Percentiles rank a stretch among this genome's conserved stretches.
phyloP scores from a whole-genome alignment of 2,329 filamentous ascomycete species.

The Fusarium hainanense region DNA sequence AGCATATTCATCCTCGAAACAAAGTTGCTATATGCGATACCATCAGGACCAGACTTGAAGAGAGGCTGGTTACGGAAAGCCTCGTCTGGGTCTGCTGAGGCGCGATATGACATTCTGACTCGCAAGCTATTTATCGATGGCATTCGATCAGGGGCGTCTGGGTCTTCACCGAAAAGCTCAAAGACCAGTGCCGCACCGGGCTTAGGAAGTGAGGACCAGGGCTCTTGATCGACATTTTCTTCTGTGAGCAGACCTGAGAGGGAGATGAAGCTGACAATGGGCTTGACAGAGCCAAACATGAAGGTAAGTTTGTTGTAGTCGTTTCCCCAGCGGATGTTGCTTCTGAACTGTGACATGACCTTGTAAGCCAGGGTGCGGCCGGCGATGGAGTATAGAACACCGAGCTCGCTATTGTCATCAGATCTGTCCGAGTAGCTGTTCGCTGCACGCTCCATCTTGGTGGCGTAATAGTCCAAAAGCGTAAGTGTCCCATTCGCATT shows the following conservation, averaged over 20 bases:
- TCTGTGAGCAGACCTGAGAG: conserved; percentile 59
- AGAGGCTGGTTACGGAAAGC: conserved; percentile 54
- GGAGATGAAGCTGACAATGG: conserved; percentile 66
- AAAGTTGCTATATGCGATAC: conserved; percentile 56
- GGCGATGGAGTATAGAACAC: conserved; percentile 59
- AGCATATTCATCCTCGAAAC: conserved; percentile 51
- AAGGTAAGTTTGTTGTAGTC: conserved; percentile 60
- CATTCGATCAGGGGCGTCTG: conserved; percentile 29
- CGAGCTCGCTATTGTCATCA: conserved; percentile 50
- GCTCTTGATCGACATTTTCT: conserved; percentile 61
- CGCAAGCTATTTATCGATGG: conserved; percentile 55
- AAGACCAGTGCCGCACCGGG: conserved; percentile 82
- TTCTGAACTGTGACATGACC: conserved; percentile 56
- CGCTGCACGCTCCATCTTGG: conserved; percentile 70
- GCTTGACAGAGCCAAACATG: conserved; percentile 65
- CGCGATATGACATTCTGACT: conserved; percentile 68
- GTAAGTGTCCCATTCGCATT: conserved; percentile 51
- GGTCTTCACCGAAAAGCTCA: conserved; percentile 64
- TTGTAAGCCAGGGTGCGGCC: conserved; percentile 64
- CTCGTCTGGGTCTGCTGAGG: conserved; percentile 54
- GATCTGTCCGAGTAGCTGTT: conserved; percentile 66
- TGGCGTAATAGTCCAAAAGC: conserved; percentile 71
- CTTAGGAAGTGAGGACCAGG: conserved; percentile 61
- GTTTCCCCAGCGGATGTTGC: conserved; percentile 55
- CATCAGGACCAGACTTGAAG: conserved; percentile 53